Base-by-base conservation (phyloP, 2,329 filamentous ascomycete species). In the Botrytis squamosa region DNA sequence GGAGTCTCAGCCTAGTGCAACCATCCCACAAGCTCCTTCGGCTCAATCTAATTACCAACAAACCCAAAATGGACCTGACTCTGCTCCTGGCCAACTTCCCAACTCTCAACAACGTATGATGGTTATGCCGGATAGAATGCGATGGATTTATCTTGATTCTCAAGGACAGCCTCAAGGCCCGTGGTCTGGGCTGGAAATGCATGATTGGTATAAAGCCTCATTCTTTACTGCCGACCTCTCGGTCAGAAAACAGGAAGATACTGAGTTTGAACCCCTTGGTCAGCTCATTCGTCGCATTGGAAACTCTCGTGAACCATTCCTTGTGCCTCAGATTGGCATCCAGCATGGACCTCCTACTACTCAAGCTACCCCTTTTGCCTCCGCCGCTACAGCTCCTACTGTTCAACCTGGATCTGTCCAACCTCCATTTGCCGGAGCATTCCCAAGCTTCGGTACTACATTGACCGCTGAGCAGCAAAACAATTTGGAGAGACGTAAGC, bases 61-160 rank as follows among this genome's bases (percentile, higher is more conserved):
- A 75, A 78, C 77, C 36, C 81, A 80, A 76, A 76, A 74, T 73
- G 77, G 79, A 36, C 81, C 78, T 22, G 86, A 88, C 36, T 86
- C 89, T 22, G 86, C 89, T n/a, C 85, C 90, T 9, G 88, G 88
- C 67, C 91, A 94, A 76, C 88, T 93, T 67, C 90, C 91, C 42
- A 84, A 88, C 66, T 85, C 89, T 42, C 91, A 93, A 79, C 89
- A 92, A 76, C 91, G 94, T 25, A 95, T 92, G 63, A 98, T 99
- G 95, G 95, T 99, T 8, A 98, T 99, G 96, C 96, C 96, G 3
- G 96, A 99, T 82, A 89, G 97, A 22, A 99, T 99, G 94, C 89
- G 95, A 79, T 99, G 96, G 96, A 95, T 98, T 29, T 99, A 99
- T 81, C 91, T 97, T 70, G 96, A 99, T 81, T 96, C 96, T 8